Evolutionary conservation across 1,284 basidiomycete species (phyloP), one percentile per base, ranked within the genome.

Genomic region (Termitomyces sp.): DNA sequence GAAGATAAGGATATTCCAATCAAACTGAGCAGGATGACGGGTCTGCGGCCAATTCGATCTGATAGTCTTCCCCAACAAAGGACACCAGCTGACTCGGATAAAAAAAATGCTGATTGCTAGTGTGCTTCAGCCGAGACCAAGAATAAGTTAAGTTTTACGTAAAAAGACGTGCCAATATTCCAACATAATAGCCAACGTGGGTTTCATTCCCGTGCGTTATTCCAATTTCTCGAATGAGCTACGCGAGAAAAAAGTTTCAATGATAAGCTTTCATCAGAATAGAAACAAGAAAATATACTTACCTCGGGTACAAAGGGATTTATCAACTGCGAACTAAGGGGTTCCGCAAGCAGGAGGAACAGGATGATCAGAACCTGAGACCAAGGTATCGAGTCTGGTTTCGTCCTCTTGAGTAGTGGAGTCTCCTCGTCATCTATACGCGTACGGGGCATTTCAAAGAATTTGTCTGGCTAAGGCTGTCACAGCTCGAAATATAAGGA

Each of bases 1-100:
- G 81, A 83, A 6, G 83, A 83, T 0, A 77, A 42, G 4, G 78
- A 76, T 3, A 83, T 64, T 13, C 84, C 84, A 39, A 76, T 68
- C 1, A 83, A 69, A 0, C 85, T 84, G 3, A 70, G 71, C 50
- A 86, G 66, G 44, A 88, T 72, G 28, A 88, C 73, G 0, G 84
- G 84, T 60, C 78, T 83, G 24, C 86, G 75, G 26, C 86, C 85
- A 24, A 86, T 69, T 35, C 72, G 66, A 61, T 88, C 86, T 1
- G 85, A 87, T 7, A 77, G 60, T 24, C 80, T 74, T 62, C 81
- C 83, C 84, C 84, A 88, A 57, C 82, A 78, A 34, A 84, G 72
- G 31, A 84, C 77, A 4, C 80, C 81, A 14, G 63, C 48, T 6
- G 58, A 56, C 37, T 59, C 44, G 14, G 49, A 38, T 10, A 54